phyloP scores from a whole-genome alignment of 305 asterid species.

The Salvia sclarea region DNA sequence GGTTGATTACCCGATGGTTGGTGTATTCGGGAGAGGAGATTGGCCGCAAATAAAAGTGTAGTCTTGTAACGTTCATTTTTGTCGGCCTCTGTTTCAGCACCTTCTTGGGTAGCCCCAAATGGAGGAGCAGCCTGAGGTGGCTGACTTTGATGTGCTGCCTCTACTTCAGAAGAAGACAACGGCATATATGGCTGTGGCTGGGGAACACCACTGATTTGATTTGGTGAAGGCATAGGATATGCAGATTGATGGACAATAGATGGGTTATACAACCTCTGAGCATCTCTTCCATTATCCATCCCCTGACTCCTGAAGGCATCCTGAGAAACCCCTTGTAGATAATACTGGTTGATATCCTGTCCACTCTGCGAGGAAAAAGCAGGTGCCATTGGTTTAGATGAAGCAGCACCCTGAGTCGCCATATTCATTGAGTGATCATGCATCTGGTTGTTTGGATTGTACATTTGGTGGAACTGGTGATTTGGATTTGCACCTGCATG shows the following conservation, averaged over 20 bases:
- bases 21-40: slow-evolving; percentile 77
- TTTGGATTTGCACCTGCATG: slow-evolving; percentile 40
- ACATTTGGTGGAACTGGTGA: slow-evolving; percentile 47
- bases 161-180: slow-evolving; percentile 48
- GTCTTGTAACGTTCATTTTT: slow-evolving; percentile 87
- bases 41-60: slow-evolving; percentile 85
- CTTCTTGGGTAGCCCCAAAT: slow-evolving; percentile 58
- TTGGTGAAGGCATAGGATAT: slow-evolving; percentile 50
- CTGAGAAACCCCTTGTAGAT: slow-evolving; percentile 57
- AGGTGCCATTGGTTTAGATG: slow-evolving; percentile 49
- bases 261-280: slow-evolving; percentile 52
- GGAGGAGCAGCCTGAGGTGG: slow-evolving; percentile 54
- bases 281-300: slow-evolving; percentile 51
- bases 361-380: slow-evolving; percentile 48
- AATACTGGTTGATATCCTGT: slow-evolving; percentile 55
- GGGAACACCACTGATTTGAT: slow-evolving; percentile 48
- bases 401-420: slow-evolving; percentile 44
- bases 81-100: slow-evolving; percentile 76
- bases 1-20: slow-evolving; percentile 70
- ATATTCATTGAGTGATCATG: slow-evolving; percentile 44
- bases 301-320: slow-evolving; percentile 43
- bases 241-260: slow-evolving; percentile 52
- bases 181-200: slow-evolving; percentile 55
- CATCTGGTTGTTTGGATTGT: slow-evolving; percentile 47
- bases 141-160: slow-evolving; percentile 51